Percentiles rank a stretch among this genome's conserved stretches.
Evolutionary conservation across 2,329 filamentous ascomycete species (phyloP).

Genomic region (Alternaria brassicae): DNA sequence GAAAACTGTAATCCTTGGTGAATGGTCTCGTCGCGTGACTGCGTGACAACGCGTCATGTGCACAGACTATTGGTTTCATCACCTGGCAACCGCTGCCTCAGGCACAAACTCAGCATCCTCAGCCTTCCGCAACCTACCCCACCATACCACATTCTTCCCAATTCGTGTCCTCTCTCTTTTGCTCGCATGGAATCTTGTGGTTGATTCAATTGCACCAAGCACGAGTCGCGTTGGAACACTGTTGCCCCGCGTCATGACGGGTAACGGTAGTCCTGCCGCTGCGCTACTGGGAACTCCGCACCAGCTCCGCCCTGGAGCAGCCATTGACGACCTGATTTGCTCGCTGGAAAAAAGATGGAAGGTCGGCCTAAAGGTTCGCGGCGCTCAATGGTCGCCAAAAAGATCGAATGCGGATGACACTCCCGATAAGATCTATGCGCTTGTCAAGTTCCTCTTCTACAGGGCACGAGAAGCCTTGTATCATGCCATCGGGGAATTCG

Average conservation of each 20-base stretch:
- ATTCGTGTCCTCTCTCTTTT: not conserved
- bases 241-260: conserved; percentile 13
- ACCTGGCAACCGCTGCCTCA: conserved; percentile 29
- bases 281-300: conserved; percentile 23
- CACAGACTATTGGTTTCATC: conserved; percentile 20
- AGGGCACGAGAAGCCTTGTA: conserved; percentile 20
- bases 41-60: conserved; percentile 24
- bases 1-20: not conserved
- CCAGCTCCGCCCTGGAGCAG: conserved; percentile 20
- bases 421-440: conserved; percentile 21
- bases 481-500: conserved; percentile 25
- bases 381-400: conserved; percentile 31
- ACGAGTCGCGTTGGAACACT: not conserved
- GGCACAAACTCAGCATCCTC: conserved; percentile 26
- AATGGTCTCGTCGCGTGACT: conserved; percentile 27
- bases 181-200: not conserved
- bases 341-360: conserved; percentile 31
- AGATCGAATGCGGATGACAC: conserved; percentile 4
- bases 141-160: not conserved
- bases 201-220: not conserved
- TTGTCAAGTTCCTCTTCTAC: conserved; percentile 33
- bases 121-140: conserved; percentile 15
- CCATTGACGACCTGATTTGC: conserved; percentile 26
- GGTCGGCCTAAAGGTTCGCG: conserved; percentile 26
- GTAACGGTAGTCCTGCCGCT: conserved; percentile 6